Base-by-base conservation (phyloP, 2,329 filamentous ascomycete species). In the Colletotrichum lindemuthianum region DNA sequence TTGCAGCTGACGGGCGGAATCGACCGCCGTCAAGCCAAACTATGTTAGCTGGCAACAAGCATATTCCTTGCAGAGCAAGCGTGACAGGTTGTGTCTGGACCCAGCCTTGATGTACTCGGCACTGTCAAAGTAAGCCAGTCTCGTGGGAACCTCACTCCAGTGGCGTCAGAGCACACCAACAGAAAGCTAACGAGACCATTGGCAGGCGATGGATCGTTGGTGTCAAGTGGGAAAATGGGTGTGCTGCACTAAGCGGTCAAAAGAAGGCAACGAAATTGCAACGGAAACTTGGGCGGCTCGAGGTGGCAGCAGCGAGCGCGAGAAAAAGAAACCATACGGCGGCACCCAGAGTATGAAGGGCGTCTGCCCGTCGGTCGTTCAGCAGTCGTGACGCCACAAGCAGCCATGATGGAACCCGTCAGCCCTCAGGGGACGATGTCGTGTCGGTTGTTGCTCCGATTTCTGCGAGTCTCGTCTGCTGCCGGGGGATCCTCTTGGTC, bases 1-100 rank as follows among this genome's bases (percentile, higher is more conserved):
- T 53, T 39, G 55, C 48, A 60, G 61, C 39, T 40, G 50, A 51
- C 43, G 61, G 24, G 36, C 57, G 45, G 45, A 48, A 60, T 16
- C 16, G 56, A 43, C 60, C 44, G 56, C 60, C 12, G 11, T 60
- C 56, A 24, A 47, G 41, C 47, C 24, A 24, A 24, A 24, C 24
- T 24, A 24, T 24, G 36, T 37, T 15, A 47, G 51, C 57, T 36
- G 48, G 39, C n/a, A 34, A 54, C 60, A 51, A 41, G 57, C 44
- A 37, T 51, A 10, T 47, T 16, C 50, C 44, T 40, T 56, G 45
- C 13, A 41, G 47, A 24, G 57, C 40, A 51, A 60, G 57, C 41
- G 32, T 32, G 40, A 33, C 32, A 45, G 47, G 24, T 15, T 43
- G 34, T 37, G 59, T 24, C 33, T 24, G 10, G 36, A 50, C n/a